Evolutionary conservation across 2,329 filamentous ascomycete genomes (phyloP).

Genomic region (Diplodia scrobiculata): DNA sequence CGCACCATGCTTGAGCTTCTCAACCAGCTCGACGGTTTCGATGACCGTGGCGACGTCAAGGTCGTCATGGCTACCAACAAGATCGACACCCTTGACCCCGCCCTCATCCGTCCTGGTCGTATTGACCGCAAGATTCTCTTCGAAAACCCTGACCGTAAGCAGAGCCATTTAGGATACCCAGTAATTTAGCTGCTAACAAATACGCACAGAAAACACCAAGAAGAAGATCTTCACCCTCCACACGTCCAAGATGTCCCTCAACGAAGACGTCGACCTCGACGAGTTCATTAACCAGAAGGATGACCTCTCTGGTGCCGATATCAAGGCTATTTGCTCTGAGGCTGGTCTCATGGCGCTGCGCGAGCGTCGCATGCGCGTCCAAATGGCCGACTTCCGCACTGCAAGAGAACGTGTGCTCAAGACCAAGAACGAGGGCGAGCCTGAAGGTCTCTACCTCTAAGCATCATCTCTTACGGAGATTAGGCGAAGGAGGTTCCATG

Average conservation of each 20-base stretch:
- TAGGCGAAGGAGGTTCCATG: background rate
- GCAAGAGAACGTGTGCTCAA: conserved; percentile 93
- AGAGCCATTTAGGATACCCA: background rate
- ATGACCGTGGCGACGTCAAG: conserved; percentile 98
- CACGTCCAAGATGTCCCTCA: conserved; percentile 97
- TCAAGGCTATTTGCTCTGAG: conserved; percentile 98
- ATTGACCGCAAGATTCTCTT: conserved; percentile 96
- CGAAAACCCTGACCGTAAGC: conserved; percentile 69
- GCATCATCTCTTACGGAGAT: background rate
- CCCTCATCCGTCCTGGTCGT: conserved; percentile 92
- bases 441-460: conserved; percentile 97
- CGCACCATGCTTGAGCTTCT: conserved; percentile 97
- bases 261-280: conserved; percentile 94
- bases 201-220: conserved; percentile 79
- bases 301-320: conserved; percentile 93
- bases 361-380: conserved; percentile 94
- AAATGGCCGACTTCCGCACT: conserved; percentile 96
- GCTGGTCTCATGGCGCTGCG: conserved; percentile 91
- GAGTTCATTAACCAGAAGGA: conserved; percentile 99
- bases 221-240: conserved; percentile 98
- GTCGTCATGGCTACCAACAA: conserved; percentile 99
- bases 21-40: conserved; percentile 97
- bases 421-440: conserved; percentile 98
- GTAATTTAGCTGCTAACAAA: conserved; percentile 54
- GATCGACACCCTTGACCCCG: conserved; percentile 95